Evolutionary conservation across 1,284 basidiomycete species (phyloP).

Genomic region (Cystobasidiaceae sp.): DNA sequence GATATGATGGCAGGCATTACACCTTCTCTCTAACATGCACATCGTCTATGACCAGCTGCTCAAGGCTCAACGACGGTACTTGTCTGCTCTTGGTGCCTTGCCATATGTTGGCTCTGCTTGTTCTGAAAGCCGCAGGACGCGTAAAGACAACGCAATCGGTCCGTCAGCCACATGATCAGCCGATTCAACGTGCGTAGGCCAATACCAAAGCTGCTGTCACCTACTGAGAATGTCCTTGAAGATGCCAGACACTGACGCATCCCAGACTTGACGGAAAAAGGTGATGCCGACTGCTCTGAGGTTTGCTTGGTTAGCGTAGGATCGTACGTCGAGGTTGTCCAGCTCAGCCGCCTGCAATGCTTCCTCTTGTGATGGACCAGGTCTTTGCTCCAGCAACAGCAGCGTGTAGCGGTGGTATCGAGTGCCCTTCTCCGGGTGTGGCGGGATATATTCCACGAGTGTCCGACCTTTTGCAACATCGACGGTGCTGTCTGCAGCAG

Average conservation of each 20-base stretch:
- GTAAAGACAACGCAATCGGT: too few relatives aligned
- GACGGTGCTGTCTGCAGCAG: slow-evolving; percentile 53
- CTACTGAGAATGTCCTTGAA: slow-evolving; percentile 62
- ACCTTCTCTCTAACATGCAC: too few relatives aligned
- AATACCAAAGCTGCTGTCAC: too few relatives aligned
- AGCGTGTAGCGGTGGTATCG: slow-evolving; percentile 78
- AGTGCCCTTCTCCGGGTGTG: slow-evolving; percentile 78
- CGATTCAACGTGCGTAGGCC: too few relatives aligned
- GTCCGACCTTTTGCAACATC: slow-evolving; percentile 48
- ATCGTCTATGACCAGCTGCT: too few relatives aligned
- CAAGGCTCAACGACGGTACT: too few relatives aligned
- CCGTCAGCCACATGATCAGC: too few relatives aligned
- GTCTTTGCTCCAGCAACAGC: slow-evolving; percentile 66
- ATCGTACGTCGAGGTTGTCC: slow-evolving; percentile 60
- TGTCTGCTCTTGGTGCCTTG: slow-evolving; percentile 54
- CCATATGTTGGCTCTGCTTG: slow-evolving; percentile 63
- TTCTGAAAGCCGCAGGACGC: too few relatives aligned
- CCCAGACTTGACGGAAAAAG: slow-evolving; percentile 80
- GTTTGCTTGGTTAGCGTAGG: slow-evolving; percentile 57
- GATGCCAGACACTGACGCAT: slow-evolving; percentile 60
- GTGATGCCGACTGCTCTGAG: slow-evolving; percentile 60
- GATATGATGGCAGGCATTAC: too few relatives aligned
- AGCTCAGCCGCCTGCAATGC: slow-evolving; percentile 50
- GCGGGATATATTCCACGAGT: slow-evolving; percentile 71
- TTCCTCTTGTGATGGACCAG: slow-evolving; percentile 48